Conservation (phyloP, 2,329 filamentous ascomycete species). For the Fusarium anthophilum region DNA sequence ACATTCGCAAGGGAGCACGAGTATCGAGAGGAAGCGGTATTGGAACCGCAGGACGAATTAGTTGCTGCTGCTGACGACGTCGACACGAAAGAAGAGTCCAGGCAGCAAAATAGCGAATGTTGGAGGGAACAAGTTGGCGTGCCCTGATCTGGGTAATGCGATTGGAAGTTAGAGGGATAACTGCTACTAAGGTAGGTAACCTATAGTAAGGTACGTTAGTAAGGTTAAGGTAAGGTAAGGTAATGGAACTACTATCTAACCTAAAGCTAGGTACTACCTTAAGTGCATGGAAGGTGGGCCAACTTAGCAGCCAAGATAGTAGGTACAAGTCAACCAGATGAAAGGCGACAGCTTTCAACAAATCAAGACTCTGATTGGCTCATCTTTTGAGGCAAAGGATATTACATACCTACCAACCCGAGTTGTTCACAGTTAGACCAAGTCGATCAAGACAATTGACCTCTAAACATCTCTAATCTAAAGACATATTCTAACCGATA, state of each 20-base stretch:
- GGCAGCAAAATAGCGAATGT: slow-evolving; percentile 13
- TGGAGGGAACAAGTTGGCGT: slow-evolving; percentile 1
- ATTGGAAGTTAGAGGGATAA: slow-evolving; percentile 7
- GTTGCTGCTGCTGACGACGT: neutral
- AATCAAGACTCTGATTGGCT: slow-evolving; percentile 32
- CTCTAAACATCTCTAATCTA: neutral
- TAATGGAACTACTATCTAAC: neutral
- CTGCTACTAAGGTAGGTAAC: neutral
- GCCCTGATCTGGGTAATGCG: slow-evolving; percentile 13
- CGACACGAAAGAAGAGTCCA: neutral
- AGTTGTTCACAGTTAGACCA: neutral
- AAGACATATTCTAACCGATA: no score
- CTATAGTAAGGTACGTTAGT: no score
- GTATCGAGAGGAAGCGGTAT: neutral
- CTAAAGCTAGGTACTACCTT: neutral
- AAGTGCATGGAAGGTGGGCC: neutral
- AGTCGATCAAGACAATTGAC: neutral
- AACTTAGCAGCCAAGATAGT: neutral
- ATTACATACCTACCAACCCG: neutral
- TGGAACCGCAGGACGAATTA: neutral
- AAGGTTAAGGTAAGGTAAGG: neutral
- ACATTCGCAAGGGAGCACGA: slow-evolving; percentile 33
- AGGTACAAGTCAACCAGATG: neutral
- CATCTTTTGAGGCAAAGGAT: neutral
- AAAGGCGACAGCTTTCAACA: slow-evolving; percentile 39